A percentile compares a stretch with the other conserved stretches of the same genome.
Conservation (phyloP, 2,329 filamentous ascomycete genomes). For the Fusarium dlaminii region DNA sequence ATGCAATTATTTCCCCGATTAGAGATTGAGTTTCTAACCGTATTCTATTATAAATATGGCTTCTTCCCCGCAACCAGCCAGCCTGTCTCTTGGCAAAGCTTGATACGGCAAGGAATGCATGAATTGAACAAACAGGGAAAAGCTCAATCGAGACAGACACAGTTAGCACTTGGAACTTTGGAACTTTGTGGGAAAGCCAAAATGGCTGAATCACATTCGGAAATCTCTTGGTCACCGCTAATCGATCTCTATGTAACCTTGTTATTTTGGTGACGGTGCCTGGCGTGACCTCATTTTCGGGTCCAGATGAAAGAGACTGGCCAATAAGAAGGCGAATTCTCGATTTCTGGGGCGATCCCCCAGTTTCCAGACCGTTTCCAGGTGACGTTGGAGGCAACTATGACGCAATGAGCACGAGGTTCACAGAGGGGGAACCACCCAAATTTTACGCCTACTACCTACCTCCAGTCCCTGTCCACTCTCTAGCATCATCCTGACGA, state of each 20-base stretch:
- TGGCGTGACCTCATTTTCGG: slow-evolving; percentile 11
- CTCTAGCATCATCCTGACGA: not conserved
- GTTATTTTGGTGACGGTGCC: slow-evolving; percentile 8
- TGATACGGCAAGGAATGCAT: not conserved
- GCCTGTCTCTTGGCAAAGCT: slow-evolving; percentile 1
- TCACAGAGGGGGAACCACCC: slow-evolving; percentile 1
- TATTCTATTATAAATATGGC: not conserved
- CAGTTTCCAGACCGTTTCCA: not conserved
- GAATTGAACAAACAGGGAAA: not conserved
- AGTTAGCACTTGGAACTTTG: not conserved
- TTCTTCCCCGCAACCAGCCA: not conserved
- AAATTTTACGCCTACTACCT: not conserved
- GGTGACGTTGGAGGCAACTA: slow-evolving; percentile 22
- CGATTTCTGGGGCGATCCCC: not conserved
- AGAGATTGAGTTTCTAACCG: not conserved
- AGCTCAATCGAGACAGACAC: not conserved
- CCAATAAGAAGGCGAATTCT: not conserved
- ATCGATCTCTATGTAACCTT: slow-evolving; percentile 2
- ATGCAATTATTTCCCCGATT: not conserved
- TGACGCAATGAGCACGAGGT: slow-evolving; percentile 18
- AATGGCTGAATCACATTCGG: not conserved
- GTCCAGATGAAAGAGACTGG: not conserved
- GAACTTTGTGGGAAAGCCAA: not conserved
- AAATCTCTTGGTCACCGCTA: slow-evolving; percentile 8
- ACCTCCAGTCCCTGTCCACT: not conserved